These are phyloP conservation scores for Vaccinium corymbosum DNA, from an alignment of 148 eudicot species.

Conservation along the genomic window DNA sequence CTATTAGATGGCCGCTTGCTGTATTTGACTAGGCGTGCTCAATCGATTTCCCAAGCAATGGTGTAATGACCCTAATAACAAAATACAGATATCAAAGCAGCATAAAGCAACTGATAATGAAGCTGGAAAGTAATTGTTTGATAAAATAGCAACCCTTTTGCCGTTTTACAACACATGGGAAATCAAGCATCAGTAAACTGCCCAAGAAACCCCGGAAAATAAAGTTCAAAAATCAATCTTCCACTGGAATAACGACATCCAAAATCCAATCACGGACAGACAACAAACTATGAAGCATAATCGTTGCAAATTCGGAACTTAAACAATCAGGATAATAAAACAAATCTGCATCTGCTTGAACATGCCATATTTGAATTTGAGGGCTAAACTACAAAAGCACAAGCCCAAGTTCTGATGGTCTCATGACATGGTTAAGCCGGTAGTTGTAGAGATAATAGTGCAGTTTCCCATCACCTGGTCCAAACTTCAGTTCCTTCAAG, in stretches of 20 bases:
- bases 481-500: conserved; percentile 81
- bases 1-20: neutral
- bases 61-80: neutral
- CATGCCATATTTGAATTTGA: neutral
- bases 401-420: conserved; percentile 82
- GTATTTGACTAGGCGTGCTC: neutral
- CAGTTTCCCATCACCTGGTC: conserved; percentile 90
- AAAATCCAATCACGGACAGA: conserved; percentile 11
- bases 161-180: conserved; percentile 7
- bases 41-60: neutral
- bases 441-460: conserved; percentile 91
- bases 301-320: neutral
- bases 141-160: neutral
- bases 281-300: neutral
- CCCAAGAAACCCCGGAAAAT: neutral
- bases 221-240: conserved; percentile 8
- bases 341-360: conserved; percentile 7
- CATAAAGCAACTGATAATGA: neutral
- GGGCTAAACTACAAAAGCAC: conserved; percentile 56
- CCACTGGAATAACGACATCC: neutral
- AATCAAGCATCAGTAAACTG: neutral
- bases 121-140: neutral
- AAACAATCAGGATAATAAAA: conserved; percentile 4
- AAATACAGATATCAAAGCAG: neutral
- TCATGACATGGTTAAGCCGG: conserved; percentile 61